These are phyloP conservation scores for Sporothrix schenckii DNA, from an alignment of 2,329 filamentous ascomycete species.

Conservation along the genomic window DNA sequence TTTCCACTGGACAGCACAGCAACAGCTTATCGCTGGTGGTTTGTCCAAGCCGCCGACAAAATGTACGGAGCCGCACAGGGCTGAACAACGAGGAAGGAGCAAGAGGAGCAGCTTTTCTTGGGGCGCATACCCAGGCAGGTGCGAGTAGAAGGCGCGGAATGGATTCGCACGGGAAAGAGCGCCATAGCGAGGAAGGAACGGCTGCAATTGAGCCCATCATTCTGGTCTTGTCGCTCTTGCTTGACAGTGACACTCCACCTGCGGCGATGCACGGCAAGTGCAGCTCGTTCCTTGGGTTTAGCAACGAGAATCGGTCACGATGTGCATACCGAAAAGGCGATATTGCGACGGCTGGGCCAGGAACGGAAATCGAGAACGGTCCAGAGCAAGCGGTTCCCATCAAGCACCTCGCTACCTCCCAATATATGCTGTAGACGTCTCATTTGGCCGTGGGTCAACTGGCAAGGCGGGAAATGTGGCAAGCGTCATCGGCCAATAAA, in stretches of 20 bases:
- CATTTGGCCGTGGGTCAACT: not conserved
- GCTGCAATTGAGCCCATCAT: not conserved
- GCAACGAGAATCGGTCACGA: not conserved
- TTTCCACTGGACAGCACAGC: constrained; percentile 1
- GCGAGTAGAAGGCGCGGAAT: not conserved
- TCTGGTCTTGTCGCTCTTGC: not conserved
- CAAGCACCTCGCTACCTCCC: constrained; percentile 2
- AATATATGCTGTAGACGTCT: constrained; percentile 24
- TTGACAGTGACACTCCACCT: not conserved
- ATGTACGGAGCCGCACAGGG: constrained; percentile 3
- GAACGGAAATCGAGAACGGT: not conserved
- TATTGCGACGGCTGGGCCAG: constrained; percentile 4
- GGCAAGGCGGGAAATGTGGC: not conserved
- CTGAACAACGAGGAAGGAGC: constrained; percentile 18
- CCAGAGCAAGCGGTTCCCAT: not conserved
- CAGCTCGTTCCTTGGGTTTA: too few species aligned
- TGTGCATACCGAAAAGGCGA: constrained; percentile 12
- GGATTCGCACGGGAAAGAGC: not conserved
- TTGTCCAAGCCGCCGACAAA: not conserved
- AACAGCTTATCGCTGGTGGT: not conserved
- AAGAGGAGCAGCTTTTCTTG: not conserved
- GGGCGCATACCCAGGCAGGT: not conserved
- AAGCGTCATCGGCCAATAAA: constrained; percentile 16
- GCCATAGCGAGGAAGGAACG: not conserved
- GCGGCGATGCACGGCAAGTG: not conserved